Conservation (phyloP, 148 eudicot genomes). For the Diospyros lotus region DNA sequence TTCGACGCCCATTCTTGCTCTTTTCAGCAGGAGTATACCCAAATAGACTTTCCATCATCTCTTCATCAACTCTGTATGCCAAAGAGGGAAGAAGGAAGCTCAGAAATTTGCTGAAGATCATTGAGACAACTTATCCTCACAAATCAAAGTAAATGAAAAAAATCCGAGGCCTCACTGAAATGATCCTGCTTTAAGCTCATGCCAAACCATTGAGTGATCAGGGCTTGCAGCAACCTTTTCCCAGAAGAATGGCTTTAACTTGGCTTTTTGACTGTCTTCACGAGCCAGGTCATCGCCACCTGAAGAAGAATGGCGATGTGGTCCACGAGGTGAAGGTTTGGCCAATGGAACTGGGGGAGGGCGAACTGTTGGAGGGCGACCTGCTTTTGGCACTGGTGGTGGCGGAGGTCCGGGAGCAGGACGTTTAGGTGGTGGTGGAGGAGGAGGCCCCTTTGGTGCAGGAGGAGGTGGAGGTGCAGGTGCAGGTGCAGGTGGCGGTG, state of each 20-base stretch:
- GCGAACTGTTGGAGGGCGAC: conserved; percentile 6
- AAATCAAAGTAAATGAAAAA: not conserved
- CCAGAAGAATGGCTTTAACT: conserved; percentile 64
- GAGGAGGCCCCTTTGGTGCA: conserved; percentile 42
- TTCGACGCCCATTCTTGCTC: conserved; percentile 36
- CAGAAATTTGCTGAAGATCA: not conserved
- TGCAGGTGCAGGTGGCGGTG: conserved; percentile 29
- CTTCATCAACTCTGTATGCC: conserved; percentile 74
- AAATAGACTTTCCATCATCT: conserved; percentile 85
- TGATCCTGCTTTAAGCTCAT: conserved; percentile 55
- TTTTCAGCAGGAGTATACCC: conserved; percentile 52
- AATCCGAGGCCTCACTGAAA: conserved; percentile 43
- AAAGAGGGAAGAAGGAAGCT: not conserved
- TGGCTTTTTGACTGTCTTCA: conserved; percentile 36
- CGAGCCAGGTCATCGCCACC: conserved; percentile 33
- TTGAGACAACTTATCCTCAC: not conserved
- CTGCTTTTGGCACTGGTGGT: conserved; percentile 30
- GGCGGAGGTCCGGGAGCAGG: conserved; percentile 62
- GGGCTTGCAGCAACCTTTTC: conserved; percentile 57
- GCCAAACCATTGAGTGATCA: conserved; percentile 64
- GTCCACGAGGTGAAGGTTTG: conserved; percentile 38
- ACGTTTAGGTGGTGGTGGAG: conserved; percentile 55
- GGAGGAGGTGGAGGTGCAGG: not conserved
- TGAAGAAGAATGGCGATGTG: conserved; percentile 27
- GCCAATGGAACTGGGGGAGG: conserved; percentile 69